These are phyloP conservation scores for Tolypocladium paradoxum DNA, from an alignment of 2,329 filamentous ascomycete species.

Conservation along the genomic window DNA sequence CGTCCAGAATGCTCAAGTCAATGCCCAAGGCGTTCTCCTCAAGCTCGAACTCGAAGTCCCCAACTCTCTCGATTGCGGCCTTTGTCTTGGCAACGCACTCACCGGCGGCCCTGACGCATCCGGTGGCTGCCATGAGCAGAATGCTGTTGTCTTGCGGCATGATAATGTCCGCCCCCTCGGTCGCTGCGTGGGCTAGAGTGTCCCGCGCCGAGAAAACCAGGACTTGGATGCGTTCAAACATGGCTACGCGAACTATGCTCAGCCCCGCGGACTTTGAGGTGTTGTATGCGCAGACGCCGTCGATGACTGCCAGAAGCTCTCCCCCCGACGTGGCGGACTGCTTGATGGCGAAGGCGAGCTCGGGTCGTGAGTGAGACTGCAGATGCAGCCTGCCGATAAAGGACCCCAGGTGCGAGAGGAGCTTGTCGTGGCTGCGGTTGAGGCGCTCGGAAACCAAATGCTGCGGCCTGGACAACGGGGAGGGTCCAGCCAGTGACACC, in stretches of 20 bases:
- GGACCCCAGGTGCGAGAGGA: conserved; percentile 81
- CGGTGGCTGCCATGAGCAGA: conserved; percentile 68
- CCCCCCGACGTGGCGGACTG: conserved; percentile 76
- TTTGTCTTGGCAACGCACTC: conserved; percentile 86
- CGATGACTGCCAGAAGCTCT: conserved; percentile 67
- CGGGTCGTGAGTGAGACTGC: conserved; percentile 80
- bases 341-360: conserved; percentile 71
- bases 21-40: conserved; percentile 45
- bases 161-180: conserved; percentile 66
- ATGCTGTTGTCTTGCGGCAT: conserved; percentile 69
- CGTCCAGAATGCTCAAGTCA: conserved; percentile 40
- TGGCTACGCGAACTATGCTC: conserved; percentile 56
- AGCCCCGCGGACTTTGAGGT: conserved; percentile 55
- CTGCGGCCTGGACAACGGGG: conserved; percentile 49
- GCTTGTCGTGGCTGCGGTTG: conserved; percentile 70
- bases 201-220: conserved; percentile 74
- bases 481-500: conserved; percentile 62
- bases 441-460: conserved; percentile 78
- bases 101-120: conserved; percentile 80
- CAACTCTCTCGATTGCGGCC: conserved; percentile 74
- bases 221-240: conserved; percentile 72
- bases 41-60: conserved; percentile 81
- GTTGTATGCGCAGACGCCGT: conserved; percentile 72
- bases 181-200: conserved; percentile 58
- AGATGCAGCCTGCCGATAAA: conserved; percentile 86